phyloP scores from a whole-genome alignment of 352 stramenopile genomes.

The Pelagophyceae sp. region DNA sequence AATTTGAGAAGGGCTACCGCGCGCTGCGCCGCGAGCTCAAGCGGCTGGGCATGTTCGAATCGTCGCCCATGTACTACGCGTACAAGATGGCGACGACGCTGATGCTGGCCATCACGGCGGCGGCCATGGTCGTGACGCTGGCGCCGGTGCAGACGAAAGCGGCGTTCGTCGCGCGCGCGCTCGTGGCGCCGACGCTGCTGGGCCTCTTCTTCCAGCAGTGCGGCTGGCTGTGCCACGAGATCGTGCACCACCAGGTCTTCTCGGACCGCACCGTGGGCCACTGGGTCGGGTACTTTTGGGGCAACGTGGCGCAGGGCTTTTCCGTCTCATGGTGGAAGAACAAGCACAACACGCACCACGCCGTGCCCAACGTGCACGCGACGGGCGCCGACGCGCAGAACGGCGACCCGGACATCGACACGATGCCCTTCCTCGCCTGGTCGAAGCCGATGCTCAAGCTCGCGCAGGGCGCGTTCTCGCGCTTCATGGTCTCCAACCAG shows the following conservation, averaged over 20 bases:
- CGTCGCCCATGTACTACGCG: slow-evolving; percentile 65
- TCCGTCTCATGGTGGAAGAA: slow-evolving; percentile 70
- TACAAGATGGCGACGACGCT: slow-evolving; percentile 90
- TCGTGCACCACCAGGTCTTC: slow-evolving; percentile 95
- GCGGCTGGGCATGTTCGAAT: slow-evolving; percentile 85
- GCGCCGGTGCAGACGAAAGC: background rate
- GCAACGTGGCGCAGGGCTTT: slow-evolving; percentile 94
- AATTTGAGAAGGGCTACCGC: slow-evolving; percentile 91
- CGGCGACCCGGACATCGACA: slow-evolving; percentile 97
- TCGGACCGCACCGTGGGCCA: slow-evolving; percentile 82
- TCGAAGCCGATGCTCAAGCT: slow-evolving; percentile 57
- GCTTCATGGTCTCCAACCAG: slow-evolving; percentile 83
- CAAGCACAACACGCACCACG: slow-evolving; percentile 95
- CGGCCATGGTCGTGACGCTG: slow-evolving; percentile 31
- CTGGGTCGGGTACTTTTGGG: slow-evolving; percentile 80
- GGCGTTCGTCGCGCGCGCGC: background rate
- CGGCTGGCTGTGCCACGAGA: slow-evolving; percentile 92
- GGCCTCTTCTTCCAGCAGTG: slow-evolving; percentile 97
- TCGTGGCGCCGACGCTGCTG: slow-evolving; percentile 57
- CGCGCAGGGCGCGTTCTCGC: slow-evolving; percentile 61
- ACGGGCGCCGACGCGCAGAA: slow-evolving; percentile 65
- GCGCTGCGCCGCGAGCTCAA: slow-evolving; percentile 85
- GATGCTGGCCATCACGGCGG: slow-evolving; percentile 66
- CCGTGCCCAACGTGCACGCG: slow-evolving; percentile 90
- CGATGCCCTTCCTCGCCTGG: slow-evolving; percentile 94